Conservation (phyloP, 2,329 filamentous ascomycete genomes). For the Drechslerella coelobrocha region DNA sequence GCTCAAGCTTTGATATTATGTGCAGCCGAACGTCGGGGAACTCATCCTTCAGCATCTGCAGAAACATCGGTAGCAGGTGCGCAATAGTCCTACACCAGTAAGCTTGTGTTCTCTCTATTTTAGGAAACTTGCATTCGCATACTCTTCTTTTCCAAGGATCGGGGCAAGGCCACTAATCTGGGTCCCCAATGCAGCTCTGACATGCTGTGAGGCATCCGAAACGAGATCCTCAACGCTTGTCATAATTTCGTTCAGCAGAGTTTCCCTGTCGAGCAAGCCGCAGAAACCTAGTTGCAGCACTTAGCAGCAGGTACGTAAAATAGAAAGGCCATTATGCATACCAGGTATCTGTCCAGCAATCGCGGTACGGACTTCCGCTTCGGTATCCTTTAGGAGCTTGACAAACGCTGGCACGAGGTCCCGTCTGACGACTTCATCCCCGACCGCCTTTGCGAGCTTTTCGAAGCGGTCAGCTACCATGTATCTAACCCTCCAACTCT, state of each 20-base stretch:
- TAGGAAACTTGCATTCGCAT: conserved; percentile 57
- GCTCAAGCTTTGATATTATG: conserved; percentile 99
- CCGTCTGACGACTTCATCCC: conserved; percentile 91
- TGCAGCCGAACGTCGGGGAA: conserved; percentile 97
- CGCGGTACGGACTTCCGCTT: conserved; percentile 95
- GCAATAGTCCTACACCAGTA: conserved; percentile 76
- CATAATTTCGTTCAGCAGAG: conserved; percentile 95
- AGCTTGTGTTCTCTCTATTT: conserved; percentile 47
- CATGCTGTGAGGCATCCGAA: conserved; percentile 94
- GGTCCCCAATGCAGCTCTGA: conserved; percentile 90
- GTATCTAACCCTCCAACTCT: conserved; percentile 98
- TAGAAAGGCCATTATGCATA: conserved; percentile 57
- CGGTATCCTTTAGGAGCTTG: conserved; percentile 95
- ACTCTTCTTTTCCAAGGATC: conserved; percentile 98
- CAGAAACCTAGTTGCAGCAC: conserved; percentile 74
- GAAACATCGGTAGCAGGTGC: conserved; percentile 96
- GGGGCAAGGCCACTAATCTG: conserved; percentile 97
- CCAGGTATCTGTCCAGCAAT: conserved; percentile 95
- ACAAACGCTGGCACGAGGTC: conserved; percentile 97
- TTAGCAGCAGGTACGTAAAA: conserved; percentile 48
- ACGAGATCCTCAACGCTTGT: conserved; percentile 94
- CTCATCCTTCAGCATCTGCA: conserved; percentile 99
- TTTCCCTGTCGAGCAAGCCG: conserved; percentile 81
- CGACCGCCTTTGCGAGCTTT: conserved; percentile 98
- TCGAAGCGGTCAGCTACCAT: conserved; percentile 99